phyloP scores from a whole-genome alignment of 441 rosid species.

The Arabidopsis lyrata region DNA sequence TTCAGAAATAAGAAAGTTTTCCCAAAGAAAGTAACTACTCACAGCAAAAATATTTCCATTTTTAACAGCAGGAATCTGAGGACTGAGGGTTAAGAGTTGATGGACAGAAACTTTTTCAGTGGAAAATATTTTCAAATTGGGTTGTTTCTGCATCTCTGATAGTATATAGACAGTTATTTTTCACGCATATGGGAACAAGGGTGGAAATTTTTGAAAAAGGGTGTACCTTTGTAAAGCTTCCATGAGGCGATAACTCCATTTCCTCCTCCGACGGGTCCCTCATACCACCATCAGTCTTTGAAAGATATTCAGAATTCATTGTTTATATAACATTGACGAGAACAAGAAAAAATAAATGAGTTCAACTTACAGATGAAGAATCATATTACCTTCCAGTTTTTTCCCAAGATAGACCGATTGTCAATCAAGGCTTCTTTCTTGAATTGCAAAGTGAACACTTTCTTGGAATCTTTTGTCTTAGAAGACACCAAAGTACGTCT shows the following conservation, averaged over 20 bases:
- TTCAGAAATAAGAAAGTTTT: background rate
- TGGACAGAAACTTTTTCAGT: background rate
- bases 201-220: conserved; percentile 3
- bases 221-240: conserved; percentile 65
- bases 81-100: background rate
- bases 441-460: conserved; percentile 61
- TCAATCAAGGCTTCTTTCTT: conserved; percentile 62
- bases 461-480: conserved; percentile 63
- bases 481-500: conserved; percentile 74
- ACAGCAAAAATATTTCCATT: conserved; percentile 5
- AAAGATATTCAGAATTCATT: conserved; percentile 6
- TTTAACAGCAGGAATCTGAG: background rate
- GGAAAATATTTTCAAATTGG: background rate
- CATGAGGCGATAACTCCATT: conserved; percentile 54
- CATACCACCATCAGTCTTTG: conserved; percentile 65
- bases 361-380: conserved; percentile 7
- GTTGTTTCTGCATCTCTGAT: background rate
- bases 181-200: conserved; percentile 1
- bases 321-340: conserved; percentile 17
- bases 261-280: conserved; percentile 65
- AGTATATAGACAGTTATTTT: background rate
- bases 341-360: background rate
- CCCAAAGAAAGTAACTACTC: background rate
- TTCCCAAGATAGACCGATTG: conserved; percentile 48
- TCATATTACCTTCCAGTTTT: conserved; percentile 64